phyloP scores from a whole-genome alignment of 768 basidiomycete species.

The Termitomyces sp. region DNA sequence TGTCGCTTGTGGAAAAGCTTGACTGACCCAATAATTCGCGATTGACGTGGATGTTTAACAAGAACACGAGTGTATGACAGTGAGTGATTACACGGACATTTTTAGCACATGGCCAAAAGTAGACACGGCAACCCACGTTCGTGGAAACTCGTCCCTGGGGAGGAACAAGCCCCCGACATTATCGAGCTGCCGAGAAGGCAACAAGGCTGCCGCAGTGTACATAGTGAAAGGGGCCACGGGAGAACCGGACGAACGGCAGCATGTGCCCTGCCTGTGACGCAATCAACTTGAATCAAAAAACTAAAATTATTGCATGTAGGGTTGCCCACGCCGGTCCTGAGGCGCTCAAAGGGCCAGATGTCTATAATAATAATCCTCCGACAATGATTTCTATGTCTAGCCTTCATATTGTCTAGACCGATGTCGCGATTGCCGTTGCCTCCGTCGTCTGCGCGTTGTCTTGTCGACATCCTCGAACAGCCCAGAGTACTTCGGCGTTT shows the following conservation, averaged over 20 bases:
- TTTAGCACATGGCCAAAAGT: neutral
- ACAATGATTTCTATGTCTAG: neutral
- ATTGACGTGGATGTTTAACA: neutral
- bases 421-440: neutral
- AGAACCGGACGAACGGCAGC: neutral
- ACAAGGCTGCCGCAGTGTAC: neutral
- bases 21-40: neutral
- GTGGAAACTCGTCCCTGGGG: neutral
- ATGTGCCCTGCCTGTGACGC: conserved; percentile 6
- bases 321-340: conserved; percentile 7
- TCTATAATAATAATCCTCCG: conserved; percentile 1
- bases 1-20: too few species aligned
- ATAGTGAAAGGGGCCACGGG: neutral
- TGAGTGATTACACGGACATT: neutral
- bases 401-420: neutral
- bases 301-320: conserved; percentile 1
- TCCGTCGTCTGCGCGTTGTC: neutral
- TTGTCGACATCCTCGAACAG: conserved; percentile 11
- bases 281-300: conserved; percentile 5
- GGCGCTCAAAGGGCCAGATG: conserved; percentile 4
- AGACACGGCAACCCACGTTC: neutral
- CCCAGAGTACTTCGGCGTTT: conserved; percentile 21
- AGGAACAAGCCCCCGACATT: neutral
- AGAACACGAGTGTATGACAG: neutral
- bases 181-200: neutral